Evolutionary conservation across 257 asterid species (phyloP).

Genomic region (Eucommia ulmoides): DNA sequence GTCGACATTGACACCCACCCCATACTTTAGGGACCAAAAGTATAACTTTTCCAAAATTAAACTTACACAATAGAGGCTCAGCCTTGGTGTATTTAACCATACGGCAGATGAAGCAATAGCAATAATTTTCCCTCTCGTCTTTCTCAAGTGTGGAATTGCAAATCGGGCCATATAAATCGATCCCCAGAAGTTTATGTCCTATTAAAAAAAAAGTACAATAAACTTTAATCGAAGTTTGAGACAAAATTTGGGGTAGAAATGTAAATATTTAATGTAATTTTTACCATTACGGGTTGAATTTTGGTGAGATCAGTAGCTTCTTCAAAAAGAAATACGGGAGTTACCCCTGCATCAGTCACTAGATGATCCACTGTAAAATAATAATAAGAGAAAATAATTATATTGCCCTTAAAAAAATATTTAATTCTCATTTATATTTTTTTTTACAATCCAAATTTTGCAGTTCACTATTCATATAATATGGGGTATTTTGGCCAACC

Average conservation of each 20-base stretch:
- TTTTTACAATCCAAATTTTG: too few relatives aligned
- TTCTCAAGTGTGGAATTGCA: constrained; percentile 39
- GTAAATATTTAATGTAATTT: too few relatives aligned
- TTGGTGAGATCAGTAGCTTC: constrained; percentile 34
- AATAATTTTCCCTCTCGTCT: constrained; percentile 45
- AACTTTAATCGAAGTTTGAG: constrained; percentile 46
- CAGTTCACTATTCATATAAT: too few relatives aligned
- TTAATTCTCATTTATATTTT: too few relatives aligned
- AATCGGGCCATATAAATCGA: constrained; percentile 39
- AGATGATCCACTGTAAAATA: constrained; percentile 54
- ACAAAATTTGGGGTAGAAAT: too few relatives aligned
- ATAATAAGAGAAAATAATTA: not conserved
- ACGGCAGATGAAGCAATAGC: constrained; percentile 44
- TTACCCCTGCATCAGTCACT: constrained; percentile 54
- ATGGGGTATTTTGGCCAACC: too few relatives aligned
- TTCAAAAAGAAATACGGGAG: constrained; percentile 44
- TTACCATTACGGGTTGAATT: too few relatives aligned
- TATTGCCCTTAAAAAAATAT: not conserved
- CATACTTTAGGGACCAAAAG: too few relatives aligned
- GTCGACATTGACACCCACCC: too few relatives aligned
- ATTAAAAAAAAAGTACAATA: not conserved
- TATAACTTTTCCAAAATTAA: not conserved
- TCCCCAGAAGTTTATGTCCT: constrained; percentile 88
- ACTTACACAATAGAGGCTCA: constrained; percentile 54
- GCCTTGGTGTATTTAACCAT: constrained; percentile 51